Conservation (phyloP, 257 asterid species). For the Solanum paucissectum region DNA sequence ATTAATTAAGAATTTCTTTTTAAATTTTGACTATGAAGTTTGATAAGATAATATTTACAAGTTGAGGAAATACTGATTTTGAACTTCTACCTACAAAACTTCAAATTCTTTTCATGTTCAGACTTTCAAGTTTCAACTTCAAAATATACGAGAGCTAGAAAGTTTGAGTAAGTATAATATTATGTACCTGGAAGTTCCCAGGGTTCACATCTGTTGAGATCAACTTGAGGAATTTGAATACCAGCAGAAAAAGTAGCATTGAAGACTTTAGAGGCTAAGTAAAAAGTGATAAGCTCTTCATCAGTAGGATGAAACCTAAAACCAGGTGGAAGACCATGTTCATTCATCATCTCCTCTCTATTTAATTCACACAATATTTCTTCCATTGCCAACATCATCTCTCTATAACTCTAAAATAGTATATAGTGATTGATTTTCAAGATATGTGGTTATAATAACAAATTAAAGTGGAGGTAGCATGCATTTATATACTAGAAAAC, state of each 20-base stretch:
- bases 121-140: no score
- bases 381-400: constrained; percentile 43
- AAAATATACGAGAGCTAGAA: no score
- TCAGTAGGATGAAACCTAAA: constrained; percentile 82
- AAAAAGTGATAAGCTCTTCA: constrained; percentile 74
- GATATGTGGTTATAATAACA: background rate
- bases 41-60: background rate
- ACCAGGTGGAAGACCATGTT: constrained; percentile 63
- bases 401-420: background rate
- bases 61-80: no score
- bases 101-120: no score
- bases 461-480: background rate
- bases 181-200: constrained; percentile 80
- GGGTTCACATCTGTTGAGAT: constrained; percentile 78
- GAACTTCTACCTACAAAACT: background rate
- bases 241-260: constrained; percentile 27
- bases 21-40: background rate
- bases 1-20: no score
- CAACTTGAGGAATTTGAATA: constrained; percentile 55
- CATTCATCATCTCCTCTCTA: constrained; percentile 27
- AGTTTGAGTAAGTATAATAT: no score
- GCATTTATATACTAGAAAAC: background rate
- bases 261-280: constrained; percentile 63
- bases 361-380: constrained; percentile 54
- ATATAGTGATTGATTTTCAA: background rate